Conservation (phyloP, 352 stramenopile genomes). For the Pythium monospermum region DNA sequence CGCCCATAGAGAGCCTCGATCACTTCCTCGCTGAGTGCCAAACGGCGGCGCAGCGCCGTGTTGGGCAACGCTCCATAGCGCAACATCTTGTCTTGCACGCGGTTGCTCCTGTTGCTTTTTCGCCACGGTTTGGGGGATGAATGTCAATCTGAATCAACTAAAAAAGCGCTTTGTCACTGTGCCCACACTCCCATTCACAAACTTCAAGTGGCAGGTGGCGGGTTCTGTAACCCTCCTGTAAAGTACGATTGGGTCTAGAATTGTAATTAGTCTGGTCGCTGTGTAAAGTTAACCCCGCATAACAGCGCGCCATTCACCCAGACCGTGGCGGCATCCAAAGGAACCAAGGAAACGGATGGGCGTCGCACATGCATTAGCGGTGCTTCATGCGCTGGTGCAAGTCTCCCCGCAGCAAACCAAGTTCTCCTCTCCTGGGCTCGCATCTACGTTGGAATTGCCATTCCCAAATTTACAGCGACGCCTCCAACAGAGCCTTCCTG, state of each 20-base stretch:
- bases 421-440: slow-evolving; percentile 1
- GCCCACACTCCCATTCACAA: too few species aligned
- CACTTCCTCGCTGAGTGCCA: slow-evolving; percentile 26
- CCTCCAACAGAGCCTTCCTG: slow-evolving; percentile 23
- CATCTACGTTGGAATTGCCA: slow-evolving; percentile 17
- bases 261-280: neutral
- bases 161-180: slow-evolving; percentile 9
- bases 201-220: too few species aligned
- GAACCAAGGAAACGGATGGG: slow-evolving; percentile 15
- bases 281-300: slow-evolving; percentile 1
- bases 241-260: too few species aligned
- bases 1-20: slow-evolving; percentile 25
- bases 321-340: neutral
- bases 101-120: slow-evolving; percentile 2
- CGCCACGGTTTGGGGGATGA: too few species aligned
- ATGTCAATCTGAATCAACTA: too few species aligned
- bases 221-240: too few species aligned
- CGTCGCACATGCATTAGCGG: slow-evolving; percentile 22
- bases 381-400: slow-evolving; percentile 24
- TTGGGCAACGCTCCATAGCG: slow-evolving; percentile 12
- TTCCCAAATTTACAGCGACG: slow-evolving; percentile 26
- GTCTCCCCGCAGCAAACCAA: neutral
- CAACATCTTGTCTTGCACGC: slow-evolving; percentile 7
- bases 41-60: slow-evolving; percentile 20
- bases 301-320: neutral